Percentiles rank a stretch among this genome's conserved stretches.
These are phyloP conservation scores for Zoysia japonica DNA, from an alignment of 176 grass and related monocot species.

Conservation along the genomic window DNA sequence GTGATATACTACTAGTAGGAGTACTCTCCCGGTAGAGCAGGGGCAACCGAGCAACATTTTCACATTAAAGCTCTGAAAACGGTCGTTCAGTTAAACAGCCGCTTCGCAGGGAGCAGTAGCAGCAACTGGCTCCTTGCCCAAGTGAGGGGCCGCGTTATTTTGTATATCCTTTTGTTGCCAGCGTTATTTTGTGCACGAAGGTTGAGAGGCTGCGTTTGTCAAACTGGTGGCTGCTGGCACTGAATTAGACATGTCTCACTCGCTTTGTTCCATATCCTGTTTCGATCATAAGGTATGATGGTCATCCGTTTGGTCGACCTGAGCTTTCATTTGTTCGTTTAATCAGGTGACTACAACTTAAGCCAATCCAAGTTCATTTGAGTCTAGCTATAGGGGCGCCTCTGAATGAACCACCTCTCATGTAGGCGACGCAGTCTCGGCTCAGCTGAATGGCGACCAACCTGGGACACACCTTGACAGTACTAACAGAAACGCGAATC, in stretches of 20 bases:
- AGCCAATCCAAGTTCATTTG: background rate
- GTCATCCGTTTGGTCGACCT: background rate
- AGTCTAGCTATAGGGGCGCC: no score
- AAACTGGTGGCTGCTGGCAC: background rate
- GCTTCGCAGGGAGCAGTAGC: background rate
- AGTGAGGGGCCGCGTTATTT: background rate
- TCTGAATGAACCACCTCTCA: no score
- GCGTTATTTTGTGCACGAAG: background rate
- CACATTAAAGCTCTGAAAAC: background rate
- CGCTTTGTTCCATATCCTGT: background rate
- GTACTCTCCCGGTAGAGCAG: background rate
- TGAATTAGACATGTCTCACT: background rate
- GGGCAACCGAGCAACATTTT: no score
- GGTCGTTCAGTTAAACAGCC: background rate
- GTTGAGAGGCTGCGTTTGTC: background rate
- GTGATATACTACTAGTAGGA: background rate
- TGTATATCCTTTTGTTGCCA: background rate
- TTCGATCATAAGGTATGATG: background rate
- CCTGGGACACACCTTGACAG: background rate
- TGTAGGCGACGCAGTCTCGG: no score
- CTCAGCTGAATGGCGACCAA: background rate
- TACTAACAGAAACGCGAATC: slow-evolving; percentile 39
- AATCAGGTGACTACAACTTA: background rate
- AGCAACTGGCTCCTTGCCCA: slow-evolving; percentile 1
- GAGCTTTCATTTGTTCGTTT: background rate